A percentile compares a stretch with the other conserved stretches of the same genome.
These are phyloP conservation scores for Aphanocladium album DNA, from an alignment of 2,329 filamentous ascomycete species.

Conservation along the genomic window DNA sequence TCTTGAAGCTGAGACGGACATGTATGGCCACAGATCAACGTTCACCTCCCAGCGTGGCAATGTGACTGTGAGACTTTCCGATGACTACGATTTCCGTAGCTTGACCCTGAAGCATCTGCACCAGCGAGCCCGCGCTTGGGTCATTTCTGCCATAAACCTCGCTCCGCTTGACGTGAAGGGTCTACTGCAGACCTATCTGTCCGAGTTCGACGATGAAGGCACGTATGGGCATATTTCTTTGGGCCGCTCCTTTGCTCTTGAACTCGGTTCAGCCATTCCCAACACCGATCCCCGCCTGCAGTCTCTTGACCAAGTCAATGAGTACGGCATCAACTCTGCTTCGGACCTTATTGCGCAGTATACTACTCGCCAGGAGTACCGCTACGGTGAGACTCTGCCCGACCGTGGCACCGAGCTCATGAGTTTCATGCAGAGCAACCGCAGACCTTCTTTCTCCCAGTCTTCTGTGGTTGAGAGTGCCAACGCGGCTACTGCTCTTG, in stretches of 20 bases:
- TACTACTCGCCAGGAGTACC: conserved; percentile 92
- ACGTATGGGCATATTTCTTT: conserved; percentile 88
- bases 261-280: conserved; percentile 85
- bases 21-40: conserved; percentile 80
- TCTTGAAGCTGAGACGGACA: conserved; percentile 87
- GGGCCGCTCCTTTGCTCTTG: conserved; percentile 87
- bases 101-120: conserved; percentile 75
- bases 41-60: conserved; percentile 74
- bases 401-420: conserved; percentile 64
- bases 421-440: conserved; percentile 52
- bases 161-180: conserved; percentile 94
- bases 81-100: conserved; percentile 80
- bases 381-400: conserved; percentile 72
- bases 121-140: conserved; percentile 73
- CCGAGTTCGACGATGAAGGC: conserved; percentile 88
- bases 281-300: conserved; percentile 78
- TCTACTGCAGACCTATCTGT: conserved; percentile 90
- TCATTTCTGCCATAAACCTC: conserved; percentile 72
- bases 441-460: conserved; percentile 47
- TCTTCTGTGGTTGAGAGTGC: conserved; percentile 49
- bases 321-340: conserved; percentile 77
- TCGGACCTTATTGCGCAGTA: conserved; percentile 98
- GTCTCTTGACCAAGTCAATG: conserved; percentile 71
- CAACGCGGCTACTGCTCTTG: conserved; percentile 60
- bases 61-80: conserved; percentile 84